A percentile compares a stretch with the other conserved stretches of the same genome.
Evolutionary conservation across 2,329 filamentous ascomycete genomes (phyloP).

Genomic region (Trichoderma sp.): DNA sequence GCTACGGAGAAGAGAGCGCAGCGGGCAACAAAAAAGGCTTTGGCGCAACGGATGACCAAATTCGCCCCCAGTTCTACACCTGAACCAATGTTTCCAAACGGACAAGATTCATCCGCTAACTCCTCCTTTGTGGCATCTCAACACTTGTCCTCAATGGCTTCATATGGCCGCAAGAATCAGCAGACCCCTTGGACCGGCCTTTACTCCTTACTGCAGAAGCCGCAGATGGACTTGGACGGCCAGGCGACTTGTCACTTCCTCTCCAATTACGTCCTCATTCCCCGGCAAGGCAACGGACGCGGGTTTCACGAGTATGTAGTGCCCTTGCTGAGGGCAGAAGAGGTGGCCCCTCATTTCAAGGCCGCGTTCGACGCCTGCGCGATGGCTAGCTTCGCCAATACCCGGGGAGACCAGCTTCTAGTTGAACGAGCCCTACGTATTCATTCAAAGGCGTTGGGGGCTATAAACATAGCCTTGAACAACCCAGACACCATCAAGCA

Average conservation of each 20-base stretch:
- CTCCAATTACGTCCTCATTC: conserved; percentile 60
- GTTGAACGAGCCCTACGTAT: conserved; percentile 48
- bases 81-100: conserved; percentile 16
- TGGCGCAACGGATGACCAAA: conserved; percentile 30
- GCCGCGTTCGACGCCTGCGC: conserved; percentile 62
- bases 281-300: conserved; percentile 49
- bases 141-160: neutral
- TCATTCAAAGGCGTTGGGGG: conserved; percentile 57
- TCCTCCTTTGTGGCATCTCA: neutral
- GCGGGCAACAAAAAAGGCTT: conserved; percentile 54
- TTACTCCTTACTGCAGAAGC: conserved; percentile 32
- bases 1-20: conserved; percentile 65
- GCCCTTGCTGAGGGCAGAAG: conserved; percentile 53
- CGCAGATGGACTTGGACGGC: conserved; percentile 53
- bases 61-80: neutral
- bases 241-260: conserved; percentile 62
- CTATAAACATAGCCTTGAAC: conserved; percentile 54
- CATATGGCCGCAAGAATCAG: conserved; percentile 8
- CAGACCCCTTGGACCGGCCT: conserved; percentile 22
- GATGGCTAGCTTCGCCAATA: conserved; percentile 57
- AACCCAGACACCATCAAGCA: conserved; percentile 50
- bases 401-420: conserved; percentile 35
- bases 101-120: conserved; percentile 15
- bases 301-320: conserved; percentile 62
- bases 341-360: conserved; percentile 49